These are phyloP conservation scores for Excoecaria cochinchinensis DNA, from an alignment of 345 rosid genomes.

Conservation along the genomic window DNA sequence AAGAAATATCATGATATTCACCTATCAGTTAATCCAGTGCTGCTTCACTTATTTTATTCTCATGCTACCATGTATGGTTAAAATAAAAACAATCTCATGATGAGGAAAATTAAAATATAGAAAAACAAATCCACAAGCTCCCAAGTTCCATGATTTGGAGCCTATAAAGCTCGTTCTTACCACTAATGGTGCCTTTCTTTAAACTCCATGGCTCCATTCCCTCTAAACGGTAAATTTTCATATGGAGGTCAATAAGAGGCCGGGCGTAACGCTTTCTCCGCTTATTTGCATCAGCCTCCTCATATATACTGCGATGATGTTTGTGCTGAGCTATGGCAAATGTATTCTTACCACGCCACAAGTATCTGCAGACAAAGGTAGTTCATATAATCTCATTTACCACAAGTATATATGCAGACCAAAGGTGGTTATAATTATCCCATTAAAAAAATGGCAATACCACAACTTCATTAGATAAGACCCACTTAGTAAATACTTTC, in stretches of 20 bases:
- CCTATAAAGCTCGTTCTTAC: constrained; percentile 39
- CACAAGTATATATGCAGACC: background rate
- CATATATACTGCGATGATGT: constrained; percentile 78
- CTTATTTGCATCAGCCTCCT: constrained; percentile 97
- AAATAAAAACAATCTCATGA: background rate
- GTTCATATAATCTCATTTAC: constrained; percentile 2
- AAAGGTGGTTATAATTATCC: no score
- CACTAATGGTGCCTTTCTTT: constrained; percentile 66
- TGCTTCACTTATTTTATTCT: background rate
- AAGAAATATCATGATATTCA: background rate
- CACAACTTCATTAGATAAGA: background rate
- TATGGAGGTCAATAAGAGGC: constrained; percentile 91
- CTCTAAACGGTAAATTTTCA: constrained; percentile 84
- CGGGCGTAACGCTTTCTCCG: constrained; percentile 90
- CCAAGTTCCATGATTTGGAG: background rate
- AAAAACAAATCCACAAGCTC: background rate
- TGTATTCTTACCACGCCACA: constrained; percentile 88
- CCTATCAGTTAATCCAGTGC: background rate
- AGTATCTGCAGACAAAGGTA: constrained; percentile 48
- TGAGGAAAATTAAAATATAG: background rate
- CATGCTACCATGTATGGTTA: background rate
- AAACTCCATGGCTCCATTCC: constrained; percentile 93
- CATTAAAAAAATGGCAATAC: background rate
- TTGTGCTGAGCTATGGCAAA: constrained; percentile 97
- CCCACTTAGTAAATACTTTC: background rate